Evolutionary conservation across 176 grass and related monocot species (phyloP), one percentile per base, ranked within the genome.

Genomic region (Metroxylon sagu): DNA sequence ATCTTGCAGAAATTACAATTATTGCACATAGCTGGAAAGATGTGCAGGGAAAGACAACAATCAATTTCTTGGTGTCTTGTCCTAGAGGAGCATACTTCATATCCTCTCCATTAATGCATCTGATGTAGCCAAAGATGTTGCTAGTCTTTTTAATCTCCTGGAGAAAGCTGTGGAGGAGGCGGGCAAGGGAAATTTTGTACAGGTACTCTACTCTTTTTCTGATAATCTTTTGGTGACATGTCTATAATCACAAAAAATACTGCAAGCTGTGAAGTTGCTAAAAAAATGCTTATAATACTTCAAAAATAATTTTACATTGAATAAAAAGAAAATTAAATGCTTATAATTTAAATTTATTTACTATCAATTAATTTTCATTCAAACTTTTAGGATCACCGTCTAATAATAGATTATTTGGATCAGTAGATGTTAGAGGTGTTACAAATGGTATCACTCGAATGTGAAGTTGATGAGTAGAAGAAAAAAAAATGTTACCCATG

Each of bases 1-100:
- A 66, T 28, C 49, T 65, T 48, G 31, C 2, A 50, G 71, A 74
- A 54, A 57, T 64, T 16, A 74, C 52, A 50, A 74, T 74, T 65
- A 57, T 65, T 16, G 71, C 14, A 49, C 61, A 74, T 58, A 65
- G 71, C 50, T 66, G 71, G 61, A 74, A 57, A 31, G 25, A 74
- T 58, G 61, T 65, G 25, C 52, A 74, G 31, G 71, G 71, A 64
- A 74, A 31, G 35, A 74, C 19, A 19, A 58, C 58, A 57, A 74
- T 74, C 29, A 66, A 65, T 23, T 74, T 74, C 53, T 35, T 74
- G 31, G 61, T 74, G 62, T 74, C 71, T 66, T 74, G 61, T 23
- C 25, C 61, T 2, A 65, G 71, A 57, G 61, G 71, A 28, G 58
- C 25, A n/a, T 35, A 74, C 54, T 74, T 66, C 17, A 50, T 74